These are phyloP conservation scores for Kwoniella dejecticola DNA, from an alignment of 768 basidiomycete species.

Conservation along the genomic window DNA sequence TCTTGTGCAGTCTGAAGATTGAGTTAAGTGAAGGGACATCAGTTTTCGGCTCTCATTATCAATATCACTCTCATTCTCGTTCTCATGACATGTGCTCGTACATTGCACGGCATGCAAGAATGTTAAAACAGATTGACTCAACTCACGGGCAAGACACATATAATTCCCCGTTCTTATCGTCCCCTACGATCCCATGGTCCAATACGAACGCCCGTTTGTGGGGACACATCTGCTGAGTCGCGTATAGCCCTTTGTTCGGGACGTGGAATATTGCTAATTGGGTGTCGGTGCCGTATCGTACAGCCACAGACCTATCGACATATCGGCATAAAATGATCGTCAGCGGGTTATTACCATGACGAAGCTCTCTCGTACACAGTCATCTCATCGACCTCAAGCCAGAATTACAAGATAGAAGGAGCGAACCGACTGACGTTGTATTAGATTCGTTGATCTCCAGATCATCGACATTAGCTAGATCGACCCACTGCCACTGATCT, in stretches of 20 bases:
- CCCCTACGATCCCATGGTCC: slow-evolving; percentile 67
- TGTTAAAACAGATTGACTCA: neutral
- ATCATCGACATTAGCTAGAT: slow-evolving; percentile 61
- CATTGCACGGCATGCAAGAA: too few species aligned
- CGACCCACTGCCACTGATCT: slow-evolving; percentile 64
- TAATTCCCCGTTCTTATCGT: slow-evolving; percentile 63
- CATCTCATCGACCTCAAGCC: too few species aligned
- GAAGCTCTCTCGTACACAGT: too few species aligned
- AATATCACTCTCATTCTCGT: too few species aligned
- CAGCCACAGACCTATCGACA: slow-evolving; percentile 49
- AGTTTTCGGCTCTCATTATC: too few species aligned
- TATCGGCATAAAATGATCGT: too few species aligned
- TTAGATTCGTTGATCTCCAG: slow-evolving; percentile 60
- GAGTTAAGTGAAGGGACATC: too few species aligned
- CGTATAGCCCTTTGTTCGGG: slow-evolving; percentile 64
- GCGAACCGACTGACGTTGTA: slow-evolving; percentile 58
- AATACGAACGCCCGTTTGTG: slow-evolving; percentile 69
- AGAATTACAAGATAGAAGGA: too few species aligned
- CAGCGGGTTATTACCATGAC: too few species aligned
- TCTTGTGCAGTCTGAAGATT: slow-evolving; percentile 70
- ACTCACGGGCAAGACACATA: slow-evolving; percentile 61
- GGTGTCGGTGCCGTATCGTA: slow-evolving; percentile 54
- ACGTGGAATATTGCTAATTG: slow-evolving; percentile 72
- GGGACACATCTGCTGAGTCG: slow-evolving; percentile 68
- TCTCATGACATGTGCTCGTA: too few species aligned